These are phyloP conservation scores for Berkeleyomyces rouxiae DNA, from an alignment of 2,329 filamentous ascomycete species.

Conservation along the genomic window DNA sequence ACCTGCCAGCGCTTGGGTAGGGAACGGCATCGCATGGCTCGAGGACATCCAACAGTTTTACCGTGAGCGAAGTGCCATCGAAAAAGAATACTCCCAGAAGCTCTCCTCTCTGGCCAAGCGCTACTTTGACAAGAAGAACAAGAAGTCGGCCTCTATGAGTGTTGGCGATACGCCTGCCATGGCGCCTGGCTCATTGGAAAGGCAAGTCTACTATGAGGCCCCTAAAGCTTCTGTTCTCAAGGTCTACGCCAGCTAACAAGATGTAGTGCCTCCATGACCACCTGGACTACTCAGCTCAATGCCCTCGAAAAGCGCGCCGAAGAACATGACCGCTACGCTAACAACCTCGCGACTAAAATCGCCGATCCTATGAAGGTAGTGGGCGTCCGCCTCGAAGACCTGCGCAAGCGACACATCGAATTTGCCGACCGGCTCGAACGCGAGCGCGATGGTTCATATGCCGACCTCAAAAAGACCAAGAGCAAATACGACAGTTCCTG, in stretches of 20 bases:
- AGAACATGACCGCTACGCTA: constrained; percentile 75
- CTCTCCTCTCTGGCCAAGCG: constrained; percentile 79
- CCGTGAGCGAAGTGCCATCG: constrained; percentile 80
- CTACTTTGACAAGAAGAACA: constrained; percentile 93
- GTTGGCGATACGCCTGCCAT: constrained; percentile 86
- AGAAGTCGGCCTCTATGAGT: constrained; percentile 71
- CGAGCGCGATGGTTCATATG: constrained; percentile 71
- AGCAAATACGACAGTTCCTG: constrained; percentile 83
- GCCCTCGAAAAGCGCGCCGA: constrained; percentile 75
- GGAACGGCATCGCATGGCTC: constrained; percentile 80
- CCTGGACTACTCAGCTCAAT: constrained; percentile 85
- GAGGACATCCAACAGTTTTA: constrained; percentile 97
- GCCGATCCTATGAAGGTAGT: constrained; percentile 74
- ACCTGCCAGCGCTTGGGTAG: constrained; percentile 80
- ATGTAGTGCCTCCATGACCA: constrained; percentile 74
- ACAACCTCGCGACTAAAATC: constrained; percentile 60
- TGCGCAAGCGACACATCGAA: constrained; percentile 79
- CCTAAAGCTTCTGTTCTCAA: neutral
- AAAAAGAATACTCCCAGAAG: constrained; percentile 91
- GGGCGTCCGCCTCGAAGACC: constrained; percentile 63
- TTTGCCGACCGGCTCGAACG: constrained; percentile 78
- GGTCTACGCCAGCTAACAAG: neutral
- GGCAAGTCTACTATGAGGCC: constrained; percentile 26
- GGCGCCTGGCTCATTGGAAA: constrained; percentile 90
- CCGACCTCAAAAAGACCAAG: constrained; percentile 78